Conservation (phyloP, 768 basidiomycete genomes). For the Leccinum sublutescens region DNA sequence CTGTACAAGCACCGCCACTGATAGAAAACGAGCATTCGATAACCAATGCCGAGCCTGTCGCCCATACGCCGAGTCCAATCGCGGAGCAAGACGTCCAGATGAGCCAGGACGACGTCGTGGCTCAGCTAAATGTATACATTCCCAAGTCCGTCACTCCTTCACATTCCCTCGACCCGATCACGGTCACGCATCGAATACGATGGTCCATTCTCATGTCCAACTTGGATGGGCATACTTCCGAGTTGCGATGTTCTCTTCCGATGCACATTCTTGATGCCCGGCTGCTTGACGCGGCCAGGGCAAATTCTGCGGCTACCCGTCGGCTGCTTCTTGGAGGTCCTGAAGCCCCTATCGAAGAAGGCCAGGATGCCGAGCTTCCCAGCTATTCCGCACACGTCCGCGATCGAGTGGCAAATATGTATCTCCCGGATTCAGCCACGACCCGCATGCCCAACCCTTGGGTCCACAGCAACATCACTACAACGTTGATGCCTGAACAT, state of each 20-base stretch:
- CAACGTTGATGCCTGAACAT: conserved; percentile 26
- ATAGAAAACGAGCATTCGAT: not conserved
- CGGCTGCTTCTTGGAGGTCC: conserved; percentile 44
- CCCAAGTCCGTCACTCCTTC: conserved; percentile 66
- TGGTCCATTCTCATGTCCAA: conserved; percentile 82
- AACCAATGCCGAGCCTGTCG: conserved; percentile 8
- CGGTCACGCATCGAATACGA: conserved; percentile 73
- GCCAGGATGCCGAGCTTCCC: conserved; percentile 74
- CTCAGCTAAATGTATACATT: conserved; percentile 57
- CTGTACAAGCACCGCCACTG: not conserved
- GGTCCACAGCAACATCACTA: conserved; percentile 43
- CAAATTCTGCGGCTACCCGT: conserved; percentile 70
- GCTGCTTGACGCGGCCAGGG: conserved; percentile 72
- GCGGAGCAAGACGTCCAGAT: conserved; percentile 23
- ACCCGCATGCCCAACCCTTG: conserved; percentile 67
- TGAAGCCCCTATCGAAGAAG: conserved; percentile 41
- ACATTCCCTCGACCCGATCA: conserved; percentile 73
- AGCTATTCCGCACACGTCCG: conserved; percentile 88
- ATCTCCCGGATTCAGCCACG: conserved; percentile 58
- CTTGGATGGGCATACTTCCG: conserved; percentile 87
- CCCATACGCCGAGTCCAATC: conserved; percentile 4
- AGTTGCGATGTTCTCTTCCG: conserved; percentile 92
- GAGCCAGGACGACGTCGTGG: conserved; percentile 50
- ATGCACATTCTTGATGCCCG: conserved; percentile 76
- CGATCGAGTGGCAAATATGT: conserved; percentile 85